phyloP scores from a whole-genome alignment of 768 basidiomycete genomes.

The Boletus rubroflammeus region DNA sequence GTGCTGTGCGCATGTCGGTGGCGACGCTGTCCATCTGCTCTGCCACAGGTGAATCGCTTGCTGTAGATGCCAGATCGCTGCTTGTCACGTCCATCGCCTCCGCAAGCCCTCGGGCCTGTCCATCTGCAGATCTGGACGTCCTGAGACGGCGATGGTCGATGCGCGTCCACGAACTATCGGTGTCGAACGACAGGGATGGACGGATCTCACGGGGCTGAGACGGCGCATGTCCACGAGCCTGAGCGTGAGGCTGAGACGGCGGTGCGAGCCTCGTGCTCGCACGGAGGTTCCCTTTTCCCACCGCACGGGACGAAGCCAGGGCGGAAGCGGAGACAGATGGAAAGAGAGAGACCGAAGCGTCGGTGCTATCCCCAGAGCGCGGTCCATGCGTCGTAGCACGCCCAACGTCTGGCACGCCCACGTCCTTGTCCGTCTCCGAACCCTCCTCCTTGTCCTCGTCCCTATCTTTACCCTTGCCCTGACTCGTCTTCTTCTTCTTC shows the following conservation, averaged over 20 bases:
- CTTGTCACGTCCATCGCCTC: slow-evolving; percentile 38
- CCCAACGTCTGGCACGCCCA: not conserved
- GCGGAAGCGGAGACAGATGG: not conserved
- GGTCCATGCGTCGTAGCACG: not conserved
- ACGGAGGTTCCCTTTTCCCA: slow-evolving; percentile 1
- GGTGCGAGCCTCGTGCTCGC: slow-evolving; percentile 3
- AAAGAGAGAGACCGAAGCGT: slow-evolving; percentile 8
- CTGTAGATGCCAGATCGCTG: slow-evolving; percentile 53
- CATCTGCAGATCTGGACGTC: slow-evolving; percentile 8
- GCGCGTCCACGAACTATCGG: slow-evolving; percentile 69
- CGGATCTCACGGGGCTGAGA: slow-evolving; percentile 16
- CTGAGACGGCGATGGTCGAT: slow-evolving; percentile 44
- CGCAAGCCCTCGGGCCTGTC: slow-evolving; percentile 5
- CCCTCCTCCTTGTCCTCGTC: not conserved
- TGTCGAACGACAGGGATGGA: slow-evolving; percentile 35
- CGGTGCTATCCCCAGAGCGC: slow-evolving; percentile 17
- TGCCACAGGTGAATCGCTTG: slow-evolving; percentile 38
- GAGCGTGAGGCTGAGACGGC: slow-evolving; percentile 24
- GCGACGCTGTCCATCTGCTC: slow-evolving; percentile 31
- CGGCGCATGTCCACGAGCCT: not conserved
- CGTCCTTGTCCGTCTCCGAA: slow-evolving; percentile 14
- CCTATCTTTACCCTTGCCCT: not conserved
- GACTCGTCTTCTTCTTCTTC: slow-evolving; percentile 33
- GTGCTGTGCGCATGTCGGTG: slow-evolving; percentile 30
- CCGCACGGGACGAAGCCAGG: not conserved